Conservation (phyloP, 2,329 filamentous ascomycete genomes). For the Alternaria sp. region DNA sequence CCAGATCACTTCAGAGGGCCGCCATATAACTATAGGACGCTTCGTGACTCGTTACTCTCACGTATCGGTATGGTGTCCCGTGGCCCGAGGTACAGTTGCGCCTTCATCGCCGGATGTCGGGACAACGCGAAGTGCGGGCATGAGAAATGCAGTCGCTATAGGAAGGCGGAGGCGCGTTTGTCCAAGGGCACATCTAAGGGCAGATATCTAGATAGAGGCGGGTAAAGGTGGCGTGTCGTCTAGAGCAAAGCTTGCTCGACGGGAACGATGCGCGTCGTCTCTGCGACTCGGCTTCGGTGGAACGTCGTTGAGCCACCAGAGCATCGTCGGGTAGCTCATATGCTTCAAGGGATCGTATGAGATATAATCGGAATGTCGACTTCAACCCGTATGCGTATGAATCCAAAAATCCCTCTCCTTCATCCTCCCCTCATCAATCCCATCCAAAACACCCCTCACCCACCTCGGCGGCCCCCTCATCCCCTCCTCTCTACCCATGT, state of each 20-base stretch:
- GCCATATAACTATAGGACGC: accelerated
- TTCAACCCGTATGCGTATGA: constrained; percentile 26
- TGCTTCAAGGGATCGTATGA: no score
- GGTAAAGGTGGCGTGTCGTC: background rate
- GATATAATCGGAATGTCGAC: no score
- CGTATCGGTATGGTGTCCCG: background rate
- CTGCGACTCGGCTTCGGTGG: background rate
- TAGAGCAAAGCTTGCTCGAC: background rate
- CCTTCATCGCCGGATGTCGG: background rate
- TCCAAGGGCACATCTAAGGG: background rate
- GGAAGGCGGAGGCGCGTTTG: background rate
- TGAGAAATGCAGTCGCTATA: background rate
- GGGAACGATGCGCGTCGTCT: background rate
- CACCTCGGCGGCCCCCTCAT: constrained; percentile 26
- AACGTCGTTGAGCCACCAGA: no score
- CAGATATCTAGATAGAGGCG: no score
- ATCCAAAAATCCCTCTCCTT: constrained; percentile 37
- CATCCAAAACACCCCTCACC: constrained; percentile 33
- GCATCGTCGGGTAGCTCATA: background rate
- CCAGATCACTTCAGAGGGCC: background rate
- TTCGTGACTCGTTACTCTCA: background rate
- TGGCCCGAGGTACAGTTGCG: background rate
- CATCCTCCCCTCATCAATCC: constrained; percentile 36
- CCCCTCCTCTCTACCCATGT: background rate
- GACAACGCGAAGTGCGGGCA: background rate